Evolutionary conservation across 257 asterid species (phyloP), one percentile per base, ranked within the genome.

Genomic region (Osmanthus fragrans): DNA sequence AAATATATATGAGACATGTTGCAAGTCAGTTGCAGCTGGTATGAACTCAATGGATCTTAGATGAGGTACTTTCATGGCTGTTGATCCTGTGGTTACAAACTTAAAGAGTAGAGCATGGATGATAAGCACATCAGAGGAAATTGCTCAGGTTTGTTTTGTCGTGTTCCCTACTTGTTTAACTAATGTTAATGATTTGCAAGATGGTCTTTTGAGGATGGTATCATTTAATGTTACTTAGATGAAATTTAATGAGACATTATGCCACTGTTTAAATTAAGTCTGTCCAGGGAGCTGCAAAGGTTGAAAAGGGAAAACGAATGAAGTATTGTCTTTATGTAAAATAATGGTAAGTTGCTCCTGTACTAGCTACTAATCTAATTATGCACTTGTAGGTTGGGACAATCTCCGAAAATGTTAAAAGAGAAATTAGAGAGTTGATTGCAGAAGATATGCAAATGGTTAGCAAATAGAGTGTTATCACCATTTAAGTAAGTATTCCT

Each of bases 1-100:
- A 15, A 47, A 47, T 47, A 47, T 0, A 47, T 47, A 47, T 3
- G 56, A 47, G 56, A 54, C 9, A 9, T 21, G 94, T 4, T 89
- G 89, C 86, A 89, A 89, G 82, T 87, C 90, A 7, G 89, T 88
- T n/a, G 90, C 90, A 19, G 94, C 94, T 81, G 94, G 94, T 33
- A 85, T 88, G 94, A 89, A 86, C 67, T 87, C 94, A 32, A 88
- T 86, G 94, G 94, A 88, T 75, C 77, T 89, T 18, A 85, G 92
- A 63, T 89, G 90, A 42, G 92, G 94, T 45, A 88, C 88, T 70
- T 74, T 84, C 64, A 86, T 85, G 89, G 92, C 94, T 13, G 86
- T 86, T 69, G 92, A 88, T 83, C 64, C 88, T 37, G 90, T 86
- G 25, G 87, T 86, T 30, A 77, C 87, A 42, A 79, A 84, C 82